These are phyloP conservation scores for Taiozyma sp. DNA, from an alignment of 1,139 yeast species.

Conservation along the genomic window DNA sequence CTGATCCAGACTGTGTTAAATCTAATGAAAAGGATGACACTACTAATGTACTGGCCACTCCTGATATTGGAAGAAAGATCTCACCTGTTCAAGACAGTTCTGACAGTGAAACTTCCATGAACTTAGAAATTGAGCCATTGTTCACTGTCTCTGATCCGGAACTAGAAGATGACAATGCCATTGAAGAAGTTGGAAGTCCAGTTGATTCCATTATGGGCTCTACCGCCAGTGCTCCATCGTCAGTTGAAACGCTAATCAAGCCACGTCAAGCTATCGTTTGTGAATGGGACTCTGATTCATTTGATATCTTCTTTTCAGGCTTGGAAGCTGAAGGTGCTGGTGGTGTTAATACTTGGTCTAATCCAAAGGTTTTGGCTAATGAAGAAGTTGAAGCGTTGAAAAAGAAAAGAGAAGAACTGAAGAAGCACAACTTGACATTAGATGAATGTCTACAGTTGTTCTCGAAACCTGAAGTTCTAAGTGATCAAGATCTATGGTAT, in stretches of 20 bases:
- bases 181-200: not conserved
- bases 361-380: constrained; percentile 46
- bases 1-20: not conserved
- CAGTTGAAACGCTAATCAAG: not conserved
- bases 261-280: constrained; percentile 55
- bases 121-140: not conserved
- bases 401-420: constrained; percentile 32
- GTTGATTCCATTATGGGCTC: not conserved
- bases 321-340: constrained; percentile 34
- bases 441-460: constrained; percentile 74
- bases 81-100: not conserved
- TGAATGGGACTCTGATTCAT: constrained; percentile 57
- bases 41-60: not conserved
- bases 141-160: not conserved
- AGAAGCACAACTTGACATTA: constrained; percentile 53
- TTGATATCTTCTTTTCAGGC: constrained; percentile 46
- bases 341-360: constrained; percentile 48
- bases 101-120: not conserved
- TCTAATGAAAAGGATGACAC: not conserved
- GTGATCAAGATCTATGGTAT: constrained; percentile 91
- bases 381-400: constrained; percentile 47
- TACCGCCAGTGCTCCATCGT: not conserved
- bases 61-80: not conserved
- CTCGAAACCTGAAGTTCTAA: constrained; percentile 78
- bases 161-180: constrained; percentile 2